These are phyloP conservation scores for Austropuccinia psidii DNA, from an alignment of 1,284 basidiomycete genomes.

Conservation along the genomic window DNA sequence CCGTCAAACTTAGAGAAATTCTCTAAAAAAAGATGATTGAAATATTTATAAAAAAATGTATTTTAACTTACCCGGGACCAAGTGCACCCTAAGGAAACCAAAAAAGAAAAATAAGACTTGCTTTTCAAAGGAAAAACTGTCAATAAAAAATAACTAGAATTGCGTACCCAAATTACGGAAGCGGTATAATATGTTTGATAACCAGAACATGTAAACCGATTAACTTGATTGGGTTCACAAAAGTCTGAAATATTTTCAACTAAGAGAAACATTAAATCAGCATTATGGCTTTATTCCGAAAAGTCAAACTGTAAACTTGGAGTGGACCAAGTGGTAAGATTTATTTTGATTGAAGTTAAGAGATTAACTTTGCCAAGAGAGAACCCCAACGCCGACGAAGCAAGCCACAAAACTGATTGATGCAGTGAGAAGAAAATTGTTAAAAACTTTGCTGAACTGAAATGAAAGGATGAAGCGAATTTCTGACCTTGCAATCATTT, in stretches of 20 bases:
- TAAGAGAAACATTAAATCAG: not conserved
- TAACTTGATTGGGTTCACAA: constrained; percentile 25
- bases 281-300: not conserved
- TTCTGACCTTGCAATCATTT: constrained; percentile 24
- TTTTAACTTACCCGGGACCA: constrained; percentile 10
- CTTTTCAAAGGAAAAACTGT: not conserved
- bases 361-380: constrained; percentile 33
- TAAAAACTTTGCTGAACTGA: not conserved
- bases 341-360: too few relatives aligned
- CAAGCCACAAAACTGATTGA: constrained; percentile 14
- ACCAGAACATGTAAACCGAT: constrained; percentile 28
- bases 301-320: not conserved
- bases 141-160: not conserved
- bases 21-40: not conserved
- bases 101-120: not conserved
- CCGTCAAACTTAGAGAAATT: not conserved
- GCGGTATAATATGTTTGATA: constrained; percentile 23
- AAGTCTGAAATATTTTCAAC: constrained; percentile 30
- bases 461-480: not conserved
- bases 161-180: constrained; percentile 32
- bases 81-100: constrained; percentile 11
- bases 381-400: constrained; percentile 34
- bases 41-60: not conserved
- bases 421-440: not conserved
- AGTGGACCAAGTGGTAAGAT: not conserved